Conservation (phyloP, 2,329 filamentous ascomycete species). For the Fusarium dlaminii region DNA sequence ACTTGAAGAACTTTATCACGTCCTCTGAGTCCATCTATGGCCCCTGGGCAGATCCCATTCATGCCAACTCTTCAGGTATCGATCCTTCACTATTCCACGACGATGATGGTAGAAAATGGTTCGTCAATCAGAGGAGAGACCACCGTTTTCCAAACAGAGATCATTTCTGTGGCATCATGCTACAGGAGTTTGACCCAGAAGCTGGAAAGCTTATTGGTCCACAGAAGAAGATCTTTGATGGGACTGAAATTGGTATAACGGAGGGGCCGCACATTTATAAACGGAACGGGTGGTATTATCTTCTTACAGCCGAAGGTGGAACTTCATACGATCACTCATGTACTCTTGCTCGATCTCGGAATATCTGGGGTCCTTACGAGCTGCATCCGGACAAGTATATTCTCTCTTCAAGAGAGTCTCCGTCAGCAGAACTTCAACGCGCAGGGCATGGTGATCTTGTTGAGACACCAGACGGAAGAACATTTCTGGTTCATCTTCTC, state of each 20-base stretch:
- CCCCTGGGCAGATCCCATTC: slow-evolving; percentile 68
- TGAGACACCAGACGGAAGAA: slow-evolving; percentile 60
- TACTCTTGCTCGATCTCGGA: slow-evolving; percentile 63
- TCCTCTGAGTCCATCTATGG: slow-evolving; percentile 57
- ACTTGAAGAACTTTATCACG: slow-evolving; percentile 67
- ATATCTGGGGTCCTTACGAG: slow-evolving; percentile 70
- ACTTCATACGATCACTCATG: slow-evolving; percentile 69
- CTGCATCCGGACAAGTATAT: slow-evolving; percentile 66
- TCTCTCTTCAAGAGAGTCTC: slow-evolving; percentile 60
- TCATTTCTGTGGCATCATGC: slow-evolving; percentile 63
- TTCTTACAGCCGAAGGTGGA: slow-evolving; percentile 67
- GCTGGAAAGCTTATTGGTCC: slow-evolving; percentile 64
- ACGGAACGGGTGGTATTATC: slow-evolving; percentile 66
- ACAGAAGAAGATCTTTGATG: slow-evolving; percentile 62
- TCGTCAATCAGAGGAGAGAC: slow-evolving; percentile 65
- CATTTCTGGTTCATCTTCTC: slow-evolving; percentile 62
- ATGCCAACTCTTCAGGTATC: slow-evolving; percentile 68
- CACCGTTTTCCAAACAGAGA: slow-evolving; percentile 55
- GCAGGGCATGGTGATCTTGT: slow-evolving; percentile 64
- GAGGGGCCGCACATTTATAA: slow-evolving; percentile 69
- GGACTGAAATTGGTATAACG: slow-evolving; percentile 63
- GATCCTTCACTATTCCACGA: slow-evolving; percentile 69
- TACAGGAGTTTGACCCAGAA: slow-evolving; percentile 65
- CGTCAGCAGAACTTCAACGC: slow-evolving; percentile 60
- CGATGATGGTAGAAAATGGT: slow-evolving; percentile 64